Percentiles rank a stretch among this genome's conserved stretches.
Evolutionary conservation across 768 basidiomycete species (phyloP).

Genomic region (Lentinus brumalis): DNA sequence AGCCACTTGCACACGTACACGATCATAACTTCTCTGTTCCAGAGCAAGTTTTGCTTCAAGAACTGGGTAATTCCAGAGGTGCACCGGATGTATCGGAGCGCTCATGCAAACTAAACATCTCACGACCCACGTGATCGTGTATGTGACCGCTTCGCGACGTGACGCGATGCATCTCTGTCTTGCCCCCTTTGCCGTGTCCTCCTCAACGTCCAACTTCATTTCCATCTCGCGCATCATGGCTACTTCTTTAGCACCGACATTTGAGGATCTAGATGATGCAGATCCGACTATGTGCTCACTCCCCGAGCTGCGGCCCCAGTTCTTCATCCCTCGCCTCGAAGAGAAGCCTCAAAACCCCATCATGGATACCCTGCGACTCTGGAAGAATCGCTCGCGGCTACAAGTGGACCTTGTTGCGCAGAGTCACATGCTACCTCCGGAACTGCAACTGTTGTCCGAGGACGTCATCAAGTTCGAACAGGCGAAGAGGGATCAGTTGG

Average conservation of each 20-base stretch:
- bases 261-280: not conserved
- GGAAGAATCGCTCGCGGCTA: not conserved
- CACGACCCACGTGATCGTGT: constrained; percentile 14
- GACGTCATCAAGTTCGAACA: constrained; percentile 6
- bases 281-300: not conserved
- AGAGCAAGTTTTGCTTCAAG: not conserved
- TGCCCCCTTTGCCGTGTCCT: not conserved
- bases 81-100: constrained; percentile 7
- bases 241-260: not conserved
- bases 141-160: not conserved
- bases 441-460: constrained; percentile 6
- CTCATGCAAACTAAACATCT: constrained; percentile 7
- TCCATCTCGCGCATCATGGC: not conserved
- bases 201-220: not conserved
- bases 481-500: not conserved
- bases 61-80: too few species aligned
- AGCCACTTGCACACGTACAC: too few species aligned
- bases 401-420: not conserved
- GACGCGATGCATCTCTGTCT: not conserved
- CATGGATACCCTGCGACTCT: constrained; percentile 52
- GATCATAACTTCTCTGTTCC: not conserved
- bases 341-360: constrained; percentile 82
- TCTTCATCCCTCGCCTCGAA: constrained; percentile 66
- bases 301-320: constrained; percentile 33
- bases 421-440: not conserved